phyloP scores from a whole-genome alignment of 108 stramenopile species.

The Nitzschia palea region DNA sequence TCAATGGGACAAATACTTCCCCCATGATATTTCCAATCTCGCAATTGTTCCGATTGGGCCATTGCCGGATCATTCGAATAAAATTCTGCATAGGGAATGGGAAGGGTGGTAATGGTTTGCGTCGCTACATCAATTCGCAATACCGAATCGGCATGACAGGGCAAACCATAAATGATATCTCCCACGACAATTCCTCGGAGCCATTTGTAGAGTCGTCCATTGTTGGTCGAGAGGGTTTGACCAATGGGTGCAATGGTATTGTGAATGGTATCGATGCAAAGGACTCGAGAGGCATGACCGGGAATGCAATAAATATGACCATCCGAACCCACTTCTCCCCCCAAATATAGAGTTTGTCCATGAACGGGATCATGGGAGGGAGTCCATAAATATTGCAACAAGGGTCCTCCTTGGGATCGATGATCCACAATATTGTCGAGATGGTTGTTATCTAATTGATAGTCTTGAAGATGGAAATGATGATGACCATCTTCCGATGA shows the following conservation, averaged over 20 bases:
- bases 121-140: constrained; percentile 69
- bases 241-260: constrained; percentile 66
- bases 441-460: constrained; percentile 23
- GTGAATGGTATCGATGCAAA: constrained; percentile 59
- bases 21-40: constrained; percentile 87
- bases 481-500: not conserved
- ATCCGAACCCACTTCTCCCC: constrained; percentile 75
- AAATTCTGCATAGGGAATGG: constrained; percentile 68
- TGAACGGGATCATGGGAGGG: constrained; percentile 24
- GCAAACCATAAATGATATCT: constrained; percentile 80
- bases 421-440: constrained; percentile 42
- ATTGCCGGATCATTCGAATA: constrained; percentile 24
- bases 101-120: constrained; percentile 54
- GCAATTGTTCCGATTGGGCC: constrained; percentile 41
- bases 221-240: constrained; percentile 38
- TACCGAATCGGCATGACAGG: constrained; percentile 78
- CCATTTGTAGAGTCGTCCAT: constrained; percentile 72
- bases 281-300: constrained; percentile 63
- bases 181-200: constrained; percentile 71
- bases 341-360: constrained; percentile 68
- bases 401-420: constrained; percentile 38
- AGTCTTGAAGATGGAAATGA: not conserved
- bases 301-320: constrained; percentile 86
- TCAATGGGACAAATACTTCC: constrained; percentile 69
- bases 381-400: constrained; percentile 38